phyloP scores from a whole-genome alignment of 2,329 filamentous ascomycete species.

The Botrytis elliptica region DNA sequence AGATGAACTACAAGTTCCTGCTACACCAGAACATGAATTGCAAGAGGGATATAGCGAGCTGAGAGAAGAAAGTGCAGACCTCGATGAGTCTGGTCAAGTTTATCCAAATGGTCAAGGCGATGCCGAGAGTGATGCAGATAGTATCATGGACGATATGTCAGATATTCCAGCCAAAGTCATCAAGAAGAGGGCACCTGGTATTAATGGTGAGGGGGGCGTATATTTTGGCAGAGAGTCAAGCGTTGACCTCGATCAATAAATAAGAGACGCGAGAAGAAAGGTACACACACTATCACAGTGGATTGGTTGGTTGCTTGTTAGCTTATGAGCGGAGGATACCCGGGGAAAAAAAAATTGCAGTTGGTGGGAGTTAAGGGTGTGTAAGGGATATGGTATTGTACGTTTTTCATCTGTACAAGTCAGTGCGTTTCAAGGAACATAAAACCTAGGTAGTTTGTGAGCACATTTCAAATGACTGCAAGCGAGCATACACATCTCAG shows the following conservation, averaged over 20 bases:
- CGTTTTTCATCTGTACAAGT: neutral
- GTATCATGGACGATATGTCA: slow-evolving; percentile 17
- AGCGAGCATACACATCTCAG: neutral
- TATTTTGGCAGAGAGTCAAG: slow-evolving; percentile 1
- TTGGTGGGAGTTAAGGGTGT: neutral
- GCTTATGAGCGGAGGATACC: slow-evolving; percentile 9
- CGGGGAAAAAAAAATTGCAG: neutral
- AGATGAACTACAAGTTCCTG: slow-evolving; percentile 10
- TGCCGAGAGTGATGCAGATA: neutral
- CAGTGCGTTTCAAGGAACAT: neutral
- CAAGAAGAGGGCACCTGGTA: neutral
- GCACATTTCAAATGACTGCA: neutral
- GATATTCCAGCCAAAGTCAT: slow-evolving; percentile 4
- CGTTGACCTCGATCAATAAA: slow-evolving; percentile 2
- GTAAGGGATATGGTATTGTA: neutral
- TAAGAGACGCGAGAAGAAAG: neutral
- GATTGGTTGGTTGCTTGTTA: neutral
- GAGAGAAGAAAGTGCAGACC: neutral
- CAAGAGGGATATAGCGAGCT: slow-evolving; percentile 1
- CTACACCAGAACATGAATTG: slow-evolving; percentile 7
- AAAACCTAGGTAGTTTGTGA: neutral
- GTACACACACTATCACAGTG: neutral
- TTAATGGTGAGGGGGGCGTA: neutral
- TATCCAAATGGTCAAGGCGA: neutral
- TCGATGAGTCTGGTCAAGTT: slow-evolving; percentile 3